Percentiles rank a stretch among this genome's conserved stretches.
Evolutionary conservation across 116 monocot genomes (phyloP).

Genomic region (Iris pallida): DNA sequence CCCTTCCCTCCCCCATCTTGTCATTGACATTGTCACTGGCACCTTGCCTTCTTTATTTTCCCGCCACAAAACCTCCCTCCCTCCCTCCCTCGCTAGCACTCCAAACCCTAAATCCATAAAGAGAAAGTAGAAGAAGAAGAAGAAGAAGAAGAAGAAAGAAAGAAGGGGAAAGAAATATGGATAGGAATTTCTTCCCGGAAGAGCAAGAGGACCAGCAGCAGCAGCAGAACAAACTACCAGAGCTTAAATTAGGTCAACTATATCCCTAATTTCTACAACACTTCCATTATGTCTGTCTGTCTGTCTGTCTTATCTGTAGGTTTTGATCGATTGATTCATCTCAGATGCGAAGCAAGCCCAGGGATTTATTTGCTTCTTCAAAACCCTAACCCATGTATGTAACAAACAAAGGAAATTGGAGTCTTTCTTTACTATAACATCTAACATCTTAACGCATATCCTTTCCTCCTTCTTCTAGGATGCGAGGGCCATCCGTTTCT

Average conservation of each 20-base stretch:
- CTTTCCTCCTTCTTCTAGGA: conserved; percentile 41
- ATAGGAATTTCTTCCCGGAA: conserved; percentile 3
- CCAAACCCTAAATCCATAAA: no score
- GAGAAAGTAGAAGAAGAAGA: no score
- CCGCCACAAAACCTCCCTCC: no score
- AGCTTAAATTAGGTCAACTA: conserved; percentile 25
- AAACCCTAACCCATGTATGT: conserved; percentile 60
- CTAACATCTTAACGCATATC: background rate
- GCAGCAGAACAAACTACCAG: conserved; percentile 16
- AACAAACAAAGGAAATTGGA: background rate
- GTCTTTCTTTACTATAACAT: background rate
- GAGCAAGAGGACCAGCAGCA: conserved; percentile 2
- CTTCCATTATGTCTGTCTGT: background rate
- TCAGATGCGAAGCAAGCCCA: conserved; percentile 88
- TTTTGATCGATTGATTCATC: background rate
- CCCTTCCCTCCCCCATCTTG: no score
- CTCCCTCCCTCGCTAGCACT: no score
- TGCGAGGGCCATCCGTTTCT: conserved; percentile 74
- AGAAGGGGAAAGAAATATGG: conserved; percentile 10
- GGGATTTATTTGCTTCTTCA: conserved; percentile 93
- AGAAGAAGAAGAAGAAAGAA: no score
- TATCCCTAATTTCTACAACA: background rate
- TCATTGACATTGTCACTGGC: no score
- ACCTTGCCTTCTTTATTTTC: no score
- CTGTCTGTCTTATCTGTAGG: background rate